phyloP scores from a whole-genome alignment of 1,284 basidiomycete genomes.

The Erythrobasidium hasegawianum region DNA sequence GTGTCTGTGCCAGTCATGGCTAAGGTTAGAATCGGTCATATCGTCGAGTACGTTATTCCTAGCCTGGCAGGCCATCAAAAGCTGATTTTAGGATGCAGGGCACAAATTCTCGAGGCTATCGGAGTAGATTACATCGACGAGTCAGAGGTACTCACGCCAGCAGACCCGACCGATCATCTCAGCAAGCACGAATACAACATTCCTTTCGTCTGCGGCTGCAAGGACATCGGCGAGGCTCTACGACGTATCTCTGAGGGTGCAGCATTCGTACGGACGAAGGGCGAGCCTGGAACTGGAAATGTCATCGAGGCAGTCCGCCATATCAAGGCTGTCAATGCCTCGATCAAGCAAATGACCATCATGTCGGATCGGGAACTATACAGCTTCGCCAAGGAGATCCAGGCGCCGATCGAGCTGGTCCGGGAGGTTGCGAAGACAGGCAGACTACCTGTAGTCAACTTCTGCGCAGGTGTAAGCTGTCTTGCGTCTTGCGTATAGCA shows the following conservation, averaged over 20 bases:
- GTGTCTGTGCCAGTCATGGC: constrained; percentile 73
- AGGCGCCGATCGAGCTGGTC: constrained; percentile 93
- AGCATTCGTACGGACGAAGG: constrained; percentile 91
- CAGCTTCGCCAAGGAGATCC: constrained; percentile 85
- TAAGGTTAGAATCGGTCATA: constrained; percentile 86
- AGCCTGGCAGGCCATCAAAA: not conserved
- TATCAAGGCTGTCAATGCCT: constrained; percentile 73
- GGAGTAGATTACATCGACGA: constrained; percentile 96
- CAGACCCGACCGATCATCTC: constrained; percentile 58
- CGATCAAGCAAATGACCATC: constrained; percentile 74
- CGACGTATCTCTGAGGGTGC: constrained; percentile 96
- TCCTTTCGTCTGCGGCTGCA: constrained; percentile 60
- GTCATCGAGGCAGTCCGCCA: constrained; percentile 95
- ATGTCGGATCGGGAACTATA: constrained; percentile 90
- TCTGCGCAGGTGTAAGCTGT: constrained; percentile 43
- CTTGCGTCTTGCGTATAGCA: not conserved
- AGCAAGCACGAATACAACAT: constrained; percentile 51
- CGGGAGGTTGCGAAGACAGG: constrained; percentile 94
- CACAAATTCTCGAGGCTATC: constrained; percentile 85
- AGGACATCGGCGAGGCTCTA: constrained; percentile 74
- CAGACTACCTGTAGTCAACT: constrained; percentile 77
- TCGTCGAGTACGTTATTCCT: constrained; percentile 64
- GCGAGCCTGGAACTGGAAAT: constrained; percentile 95
- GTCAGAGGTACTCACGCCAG: constrained; percentile 76
- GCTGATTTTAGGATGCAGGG: constrained; percentile 40